Evolutionary conservation across 768 basidiomycete genomes (phyloP), one percentile per base, ranked within the genome.

Genomic region (Trametes coccinea): DNA sequence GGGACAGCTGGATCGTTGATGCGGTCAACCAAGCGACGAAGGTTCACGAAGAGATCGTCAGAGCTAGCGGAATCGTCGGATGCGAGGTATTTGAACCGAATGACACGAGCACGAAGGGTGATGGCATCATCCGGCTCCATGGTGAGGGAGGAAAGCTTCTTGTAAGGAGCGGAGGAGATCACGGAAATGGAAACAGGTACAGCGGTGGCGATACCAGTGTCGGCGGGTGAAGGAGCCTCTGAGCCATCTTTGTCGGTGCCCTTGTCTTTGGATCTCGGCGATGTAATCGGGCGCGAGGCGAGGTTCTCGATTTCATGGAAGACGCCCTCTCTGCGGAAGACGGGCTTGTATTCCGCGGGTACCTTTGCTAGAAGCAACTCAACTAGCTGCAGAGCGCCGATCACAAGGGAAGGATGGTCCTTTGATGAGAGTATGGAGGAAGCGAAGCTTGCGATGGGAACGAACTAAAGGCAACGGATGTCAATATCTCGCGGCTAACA

Each of bases 391-490:
- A 98, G 80, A 3, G 93, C 95, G 40, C 88, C 88, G 41, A 92
- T 88, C 37, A 97, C 90, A 46, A 96, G 82, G 0, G 87, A 83
- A 2, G 90, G 86, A 63, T 95, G 92, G 72, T 99, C 97, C 68
- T 88, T 90, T 0, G 92, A 93, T 0, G 96, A 97, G 39, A 98
- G 75, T 56, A 98, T 93, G 0, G 93, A 93, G 0, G 94, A 95
- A 1, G 95, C 87, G 73, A 98, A 98, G 72, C 93, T 92, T 2
- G 97, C 93, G 51, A 99, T 85, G 10, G 97, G 95, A 5, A 99
- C 96, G 70, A 84, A 87, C 95, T 98, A 68, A 27, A 27, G 47
- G 3, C 11, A 16, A 49, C 16, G 31, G 63, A 60, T 55, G 67
- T 39, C 53, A 62, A 55, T 53, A 57, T 56, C 8, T 16, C 22